Evolutionary conservation across 345 rosid species (phyloP).

Genomic region (Excoecaria cochinchinensis): DNA sequence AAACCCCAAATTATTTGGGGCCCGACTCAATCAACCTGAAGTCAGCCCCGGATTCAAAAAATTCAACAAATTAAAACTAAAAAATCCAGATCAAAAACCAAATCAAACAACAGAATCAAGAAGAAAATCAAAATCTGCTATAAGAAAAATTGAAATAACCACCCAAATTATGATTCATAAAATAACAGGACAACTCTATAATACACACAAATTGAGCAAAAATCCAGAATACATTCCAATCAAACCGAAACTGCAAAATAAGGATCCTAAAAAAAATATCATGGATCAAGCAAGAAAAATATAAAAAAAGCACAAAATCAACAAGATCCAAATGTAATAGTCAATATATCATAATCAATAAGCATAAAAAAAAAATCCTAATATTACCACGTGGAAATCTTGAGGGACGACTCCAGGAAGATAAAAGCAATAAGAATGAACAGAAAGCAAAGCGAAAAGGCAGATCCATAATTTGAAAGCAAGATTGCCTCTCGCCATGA

Average conservation of each 20-base stretch:
- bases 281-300: neutral
- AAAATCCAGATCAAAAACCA: no score
- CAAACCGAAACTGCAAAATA: neutral
- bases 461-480: slow-evolving; percentile 8
- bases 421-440: slow-evolving; percentile 48
- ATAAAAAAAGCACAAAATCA: neutral
- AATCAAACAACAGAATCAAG: no score
- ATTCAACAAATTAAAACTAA: no score
- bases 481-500: slow-evolving; percentile 13
- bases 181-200: neutral
- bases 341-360: neutral
- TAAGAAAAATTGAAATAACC: neutral
- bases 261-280: neutral
- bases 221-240: neutral
- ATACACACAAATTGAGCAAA: neutral
- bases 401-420: slow-evolving; percentile 80
- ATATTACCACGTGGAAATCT: slow-evolving; percentile 55
- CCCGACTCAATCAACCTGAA: no score
- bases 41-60: no score
- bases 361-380: neutral
- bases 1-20: no score
- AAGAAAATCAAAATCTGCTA: no score
- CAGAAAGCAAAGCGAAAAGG: neutral
- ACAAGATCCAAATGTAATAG: slow-evolving; percentile 11
- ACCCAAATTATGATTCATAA: neutral